Percentiles rank a stretch among this genome's conserved stretches.
phyloP scores from a whole-genome alignment of 2,329 filamentous ascomycete genomes.

The Colletotrichum higginsianum region DNA sequence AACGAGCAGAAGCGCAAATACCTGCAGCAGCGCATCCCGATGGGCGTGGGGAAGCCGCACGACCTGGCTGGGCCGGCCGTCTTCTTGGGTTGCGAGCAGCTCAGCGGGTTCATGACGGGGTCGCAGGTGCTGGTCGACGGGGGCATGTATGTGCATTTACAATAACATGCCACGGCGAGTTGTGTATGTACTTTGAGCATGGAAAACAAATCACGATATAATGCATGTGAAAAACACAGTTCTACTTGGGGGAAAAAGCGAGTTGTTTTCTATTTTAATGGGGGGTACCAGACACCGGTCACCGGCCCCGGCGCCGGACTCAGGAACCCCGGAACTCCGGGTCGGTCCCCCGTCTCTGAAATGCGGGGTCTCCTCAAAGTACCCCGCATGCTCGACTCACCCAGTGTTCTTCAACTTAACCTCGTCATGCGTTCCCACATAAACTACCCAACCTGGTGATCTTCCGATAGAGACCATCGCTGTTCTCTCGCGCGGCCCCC shows the following conservation, averaged over 20 bases:
- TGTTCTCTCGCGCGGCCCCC: neutral
- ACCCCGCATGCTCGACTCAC: neutral
- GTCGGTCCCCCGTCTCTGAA: neutral
- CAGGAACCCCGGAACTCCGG: neutral
- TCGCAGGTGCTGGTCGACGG: constrained; percentile 81
- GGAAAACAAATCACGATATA: no score
- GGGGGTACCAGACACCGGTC: neutral
- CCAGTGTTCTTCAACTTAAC: neutral
- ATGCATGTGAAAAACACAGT: no score
- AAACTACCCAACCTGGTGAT: neutral
- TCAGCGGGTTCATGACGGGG: constrained; percentile 78
- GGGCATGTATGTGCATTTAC: constrained; percentile 80
- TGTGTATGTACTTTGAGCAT: no score
- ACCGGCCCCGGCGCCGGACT: neutral
- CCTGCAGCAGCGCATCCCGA: constrained; percentile 77
- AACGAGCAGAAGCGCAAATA: constrained; percentile 75
- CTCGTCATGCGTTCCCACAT: neutral
- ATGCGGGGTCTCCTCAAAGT: neutral
- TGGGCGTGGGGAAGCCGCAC: constrained; percentile 72
- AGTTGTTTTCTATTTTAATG: no score
- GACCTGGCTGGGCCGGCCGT: constrained; percentile 81
- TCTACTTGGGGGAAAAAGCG: no score
- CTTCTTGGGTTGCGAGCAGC: constrained; percentile 76
- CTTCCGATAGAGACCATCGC: neutral
- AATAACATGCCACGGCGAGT: constrained; percentile 55